These are phyloP conservation scores for Pythium coloratum DNA, from an alignment of 352 stramenopile species.

Conservation along the genomic window DNA sequence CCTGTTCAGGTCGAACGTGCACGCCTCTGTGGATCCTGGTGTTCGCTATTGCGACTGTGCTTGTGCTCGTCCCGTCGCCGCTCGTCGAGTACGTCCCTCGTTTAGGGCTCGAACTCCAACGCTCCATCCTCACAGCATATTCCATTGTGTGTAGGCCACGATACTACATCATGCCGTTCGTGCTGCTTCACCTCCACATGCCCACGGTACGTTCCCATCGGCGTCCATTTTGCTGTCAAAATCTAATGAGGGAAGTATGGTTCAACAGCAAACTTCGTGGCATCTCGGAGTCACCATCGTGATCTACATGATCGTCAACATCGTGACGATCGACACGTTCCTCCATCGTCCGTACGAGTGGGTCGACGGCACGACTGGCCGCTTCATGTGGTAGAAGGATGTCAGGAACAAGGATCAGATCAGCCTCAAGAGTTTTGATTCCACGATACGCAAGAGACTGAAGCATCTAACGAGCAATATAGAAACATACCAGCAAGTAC, in stretches of 20 bases:
- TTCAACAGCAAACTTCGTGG: slow-evolving; percentile 53
- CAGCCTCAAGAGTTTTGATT: neutral
- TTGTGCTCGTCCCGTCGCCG: slow-evolving; percentile 86
- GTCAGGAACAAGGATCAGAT: neutral
- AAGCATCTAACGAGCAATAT: neutral
- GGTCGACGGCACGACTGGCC: slow-evolving; percentile 72
- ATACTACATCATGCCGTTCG: slow-evolving; percentile 82
- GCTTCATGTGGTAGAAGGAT: slow-evolving; percentile 82
- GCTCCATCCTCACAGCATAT: neutral
- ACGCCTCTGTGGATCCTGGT: slow-evolving; percentile 80
- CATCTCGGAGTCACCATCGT: slow-evolving; percentile 40
- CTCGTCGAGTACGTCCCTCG: slow-evolving; percentile 79
- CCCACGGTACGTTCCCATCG: slow-evolving; percentile 38
- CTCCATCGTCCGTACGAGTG: slow-evolving; percentile 68
- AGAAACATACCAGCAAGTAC: neutral
- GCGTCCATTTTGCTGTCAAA: slow-evolving; percentile 4
- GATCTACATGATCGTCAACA: slow-evolving; percentile 65
- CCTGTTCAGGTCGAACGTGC: slow-evolving; percentile 39
- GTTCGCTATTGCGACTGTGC: slow-evolving; percentile 61
- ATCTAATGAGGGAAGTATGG: neutral
- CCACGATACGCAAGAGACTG: neutral
- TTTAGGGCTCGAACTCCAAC: neutral
- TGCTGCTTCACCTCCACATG: slow-evolving; percentile 79
- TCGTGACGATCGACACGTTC: slow-evolving; percentile 71
- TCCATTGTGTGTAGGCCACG: slow-evolving; percentile 44